Evolutionary conservation across 179 eudicot species (phyloP).

Genomic region (Pouteria campechiana): DNA sequence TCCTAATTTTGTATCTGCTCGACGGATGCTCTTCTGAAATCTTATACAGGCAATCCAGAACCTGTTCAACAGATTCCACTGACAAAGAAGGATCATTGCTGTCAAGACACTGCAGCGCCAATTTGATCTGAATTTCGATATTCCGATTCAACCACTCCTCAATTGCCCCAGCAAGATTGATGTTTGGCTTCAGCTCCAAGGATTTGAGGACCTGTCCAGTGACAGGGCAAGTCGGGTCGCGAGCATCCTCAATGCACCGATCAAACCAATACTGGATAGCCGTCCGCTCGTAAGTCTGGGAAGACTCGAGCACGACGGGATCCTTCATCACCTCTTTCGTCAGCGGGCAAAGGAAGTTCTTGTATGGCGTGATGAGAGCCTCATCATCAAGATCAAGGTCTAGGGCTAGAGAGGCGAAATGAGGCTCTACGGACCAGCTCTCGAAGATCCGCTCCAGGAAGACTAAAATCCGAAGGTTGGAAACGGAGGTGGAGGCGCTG

Average conservation of each 20-base stretch:
- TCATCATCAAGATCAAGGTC: slow-evolving; percentile 42
- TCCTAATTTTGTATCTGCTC: slow-evolving; percentile 48
- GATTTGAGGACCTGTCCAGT: slow-evolving; percentile 51
- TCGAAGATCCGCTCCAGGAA: slow-evolving; percentile 46
- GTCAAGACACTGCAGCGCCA: slow-evolving; percentile 33
- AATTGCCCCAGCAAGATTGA: slow-evolving; percentile 68
- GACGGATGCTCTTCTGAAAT: slow-evolving; percentile 50
- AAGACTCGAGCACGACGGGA: slow-evolving; percentile 63
- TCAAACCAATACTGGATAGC: slow-evolving; percentile 68
- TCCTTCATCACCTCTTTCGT: slow-evolving; percentile 73
- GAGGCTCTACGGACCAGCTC: slow-evolving; percentile 30
- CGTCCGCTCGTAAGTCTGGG: slow-evolving; percentile 52
- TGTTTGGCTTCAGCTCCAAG: slow-evolving; percentile 52
- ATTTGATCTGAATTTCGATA: slow-evolving; percentile 44
- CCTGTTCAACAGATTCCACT: slow-evolving; percentile 28
- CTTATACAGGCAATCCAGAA: slow-evolving; percentile 29
- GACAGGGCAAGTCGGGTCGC: slow-evolving; percentile 65
- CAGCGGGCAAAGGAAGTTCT: slow-evolving; percentile 55
- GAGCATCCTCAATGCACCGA: slow-evolving; percentile 52
- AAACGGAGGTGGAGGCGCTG: slow-evolving; percentile 31
- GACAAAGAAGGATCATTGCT: slow-evolving; percentile 27
- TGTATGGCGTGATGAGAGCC: slow-evolving; percentile 47
- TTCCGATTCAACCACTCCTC: slow-evolving; percentile 67
- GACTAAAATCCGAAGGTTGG: slow-evolving; percentile 45
- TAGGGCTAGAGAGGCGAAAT: slow-evolving; percentile 19